Base-by-base conservation (phyloP, 495 filamentous ascomycete genomes). In the Cenococcum geophilum region DNA sequence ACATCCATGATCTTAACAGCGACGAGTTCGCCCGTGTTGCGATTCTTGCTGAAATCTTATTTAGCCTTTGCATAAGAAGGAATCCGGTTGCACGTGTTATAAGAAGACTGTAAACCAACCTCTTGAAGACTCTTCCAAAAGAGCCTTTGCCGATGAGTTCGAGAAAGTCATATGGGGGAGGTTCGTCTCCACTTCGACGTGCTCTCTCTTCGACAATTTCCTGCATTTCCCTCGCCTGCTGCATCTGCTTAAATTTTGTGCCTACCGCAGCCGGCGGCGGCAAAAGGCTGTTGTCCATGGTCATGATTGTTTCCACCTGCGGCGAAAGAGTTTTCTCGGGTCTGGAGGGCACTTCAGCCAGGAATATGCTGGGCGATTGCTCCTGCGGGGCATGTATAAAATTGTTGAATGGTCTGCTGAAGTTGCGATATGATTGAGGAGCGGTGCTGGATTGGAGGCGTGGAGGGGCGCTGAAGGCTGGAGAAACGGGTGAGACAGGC, bases 1-100 rank as follows among this genome's bases (percentile, higher is more conserved):
- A 96, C 86, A 69, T 97, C 90, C 69, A 97, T 85, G 60, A 97
- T 92, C 71, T 98, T 98, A 71, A 98, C 85, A 4, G 95, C 95
- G 3, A 97, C 90, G 21, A 92, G 70, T 20, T 80, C 73, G 23
- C 82, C 79, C 0, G 79, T 81, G n/a, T 80, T 74, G 74, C 74
- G 73, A 77, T 86, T 61, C 68, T 83, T 70, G n/a, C 72, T 74
- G 47, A 11, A 23, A 11, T 52, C 1, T 27, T 18, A 16, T 27
- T 52, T 52, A 52, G 20, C 49, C 16, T 9, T 52, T 18, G 40
- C 40, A 1, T 10, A 25, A 16, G 25, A 25, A 32, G 21, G 20
- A 20, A 25, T 18, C 22, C 6, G 22, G 1, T 52, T 18, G 20
- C 0, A 18, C 9, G 25, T 16, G 21, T 16, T 23, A 27, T 18